A percentile compares a stretch with the other conserved stretches of the same genome.
Evolutionary conservation across 306 rosid genomes (phyloP).

Genomic region (Aeschynomene evenia): DNA sequence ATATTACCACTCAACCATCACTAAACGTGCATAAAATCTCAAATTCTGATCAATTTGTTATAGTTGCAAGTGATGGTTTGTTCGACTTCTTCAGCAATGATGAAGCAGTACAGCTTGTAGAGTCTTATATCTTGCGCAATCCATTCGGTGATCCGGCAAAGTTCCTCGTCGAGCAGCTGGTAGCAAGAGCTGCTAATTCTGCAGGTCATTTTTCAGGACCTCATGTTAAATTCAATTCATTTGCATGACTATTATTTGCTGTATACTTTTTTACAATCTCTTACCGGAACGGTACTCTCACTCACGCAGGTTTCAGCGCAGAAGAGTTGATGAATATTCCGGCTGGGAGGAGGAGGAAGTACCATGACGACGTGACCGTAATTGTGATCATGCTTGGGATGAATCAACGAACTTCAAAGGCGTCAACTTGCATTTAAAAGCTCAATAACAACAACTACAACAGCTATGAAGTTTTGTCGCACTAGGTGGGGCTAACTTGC

Average conservation of each 20-base stretch:
- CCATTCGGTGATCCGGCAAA: constrained; percentile 92
- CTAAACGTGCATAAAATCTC: constrained; percentile 80
- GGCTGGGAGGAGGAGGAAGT: constrained; percentile 88
- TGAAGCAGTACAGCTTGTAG: constrained; percentile 78
- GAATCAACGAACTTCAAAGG: constrained; percentile 88
- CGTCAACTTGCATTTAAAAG: constrained; percentile 48
- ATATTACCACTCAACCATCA: constrained; percentile 80
- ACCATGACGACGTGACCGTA: constrained; percentile 94
- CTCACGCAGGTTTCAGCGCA: constrained; percentile 75
- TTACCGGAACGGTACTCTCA: constrained; percentile 21
- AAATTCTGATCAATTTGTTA: constrained; percentile 69
- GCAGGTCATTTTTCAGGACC: constrained; percentile 61
- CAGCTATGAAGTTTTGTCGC: too few species aligned
- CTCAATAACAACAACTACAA: too few species aligned
- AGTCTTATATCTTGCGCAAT: constrained; percentile 64
- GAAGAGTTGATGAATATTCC: constrained; percentile 93
- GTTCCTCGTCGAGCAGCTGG: constrained; percentile 78
- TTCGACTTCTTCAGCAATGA: constrained; percentile 94
- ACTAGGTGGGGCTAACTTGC: constrained; percentile 21
- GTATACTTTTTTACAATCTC: not conserved
- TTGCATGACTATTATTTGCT: not conserved
- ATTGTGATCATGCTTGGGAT: constrained; percentile 84
- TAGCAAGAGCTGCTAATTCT: constrained; percentile 75
- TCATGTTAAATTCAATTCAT: constrained; percentile 7
- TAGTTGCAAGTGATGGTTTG: constrained; percentile 93